Conservation (phyloP, 352 stramenopile species). For the Phytopythium vexans region DNA sequence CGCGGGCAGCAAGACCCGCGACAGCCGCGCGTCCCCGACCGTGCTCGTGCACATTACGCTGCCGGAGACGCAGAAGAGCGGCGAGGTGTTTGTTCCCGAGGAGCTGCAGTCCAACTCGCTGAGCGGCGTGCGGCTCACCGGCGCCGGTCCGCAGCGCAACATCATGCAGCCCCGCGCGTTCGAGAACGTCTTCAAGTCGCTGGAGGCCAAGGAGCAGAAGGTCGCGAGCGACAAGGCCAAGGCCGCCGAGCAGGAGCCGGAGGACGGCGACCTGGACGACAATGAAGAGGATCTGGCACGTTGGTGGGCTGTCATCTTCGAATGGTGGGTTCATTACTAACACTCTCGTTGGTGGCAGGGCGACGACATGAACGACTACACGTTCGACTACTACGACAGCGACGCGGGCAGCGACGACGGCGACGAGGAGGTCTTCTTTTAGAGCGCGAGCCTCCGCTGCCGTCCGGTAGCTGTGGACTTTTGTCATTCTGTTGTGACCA, state of each 20-base stretch:
- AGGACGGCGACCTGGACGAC: constrained; percentile 62
- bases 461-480: too few relatives aligned
- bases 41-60: constrained; percentile 67
- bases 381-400: constrained; percentile 79
- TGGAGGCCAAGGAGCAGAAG: constrained; percentile 66
- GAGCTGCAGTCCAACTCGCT: constrained; percentile 59
- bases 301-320: neutral
- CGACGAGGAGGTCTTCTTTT: constrained; percentile 78
- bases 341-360: constrained; percentile 11
- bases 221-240: constrained; percentile 45
- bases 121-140: constrained; percentile 28
- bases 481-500: too few relatives aligned
- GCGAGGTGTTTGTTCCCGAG: constrained; percentile 61
- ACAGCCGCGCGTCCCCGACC: constrained; percentile 21
- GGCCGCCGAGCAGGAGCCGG: constrained; percentile 28
- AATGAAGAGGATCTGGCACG: constrained; percentile 53
- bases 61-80: constrained; percentile 44
- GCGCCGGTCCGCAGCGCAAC: constrained; percentile 11
- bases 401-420: constrained; percentile 63
- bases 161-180: constrained; percentile 72
- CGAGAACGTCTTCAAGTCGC: constrained; percentile 64
- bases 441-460: constrained; percentile 6
- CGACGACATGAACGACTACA: constrained; percentile 82
- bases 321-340: neutral
- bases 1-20: constrained; percentile 11